Evolutionary conservation across 1,284 basidiomycete genomes (phyloP).

Genomic region (Marasmius fiardii): DNA sequence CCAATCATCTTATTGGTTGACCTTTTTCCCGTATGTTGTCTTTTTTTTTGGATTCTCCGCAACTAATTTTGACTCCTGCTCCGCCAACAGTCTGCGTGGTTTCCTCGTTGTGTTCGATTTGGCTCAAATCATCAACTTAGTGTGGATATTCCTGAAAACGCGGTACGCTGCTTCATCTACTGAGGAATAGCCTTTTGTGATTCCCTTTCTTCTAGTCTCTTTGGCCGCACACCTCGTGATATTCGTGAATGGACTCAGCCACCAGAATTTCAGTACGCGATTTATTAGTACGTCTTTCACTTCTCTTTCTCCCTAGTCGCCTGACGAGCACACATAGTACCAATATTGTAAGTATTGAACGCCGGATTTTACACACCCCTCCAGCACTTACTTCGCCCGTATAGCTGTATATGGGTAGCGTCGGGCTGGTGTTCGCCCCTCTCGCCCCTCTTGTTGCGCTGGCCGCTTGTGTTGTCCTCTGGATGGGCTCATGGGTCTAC

Average conservation of each 20-base stretch:
- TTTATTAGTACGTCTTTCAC: slow-evolving; percentile 70
- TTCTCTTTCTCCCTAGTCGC: background rate
- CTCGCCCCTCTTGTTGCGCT: slow-evolving; percentile 86
- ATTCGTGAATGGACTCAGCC: slow-evolving; percentile 97
- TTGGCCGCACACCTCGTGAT: slow-evolving; percentile 95
- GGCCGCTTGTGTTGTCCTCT: slow-evolving; percentile 78
- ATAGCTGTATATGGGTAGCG: slow-evolving; percentile 84
- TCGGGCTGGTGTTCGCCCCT: slow-evolving; percentile 89
- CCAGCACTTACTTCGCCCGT: slow-evolving; percentile 3
- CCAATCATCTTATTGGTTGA: slow-evolving; percentile 89
- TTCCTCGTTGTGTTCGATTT: slow-evolving; percentile 94
- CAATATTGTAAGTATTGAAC: slow-evolving; percentile 47
- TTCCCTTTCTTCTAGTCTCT: slow-evolving; percentile 46
- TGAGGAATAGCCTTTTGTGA: background rate
- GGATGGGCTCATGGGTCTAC: slow-evolving; percentile 79
- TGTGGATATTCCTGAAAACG: slow-evolving; percentile 85
- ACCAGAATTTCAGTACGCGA: slow-evolving; percentile 86
- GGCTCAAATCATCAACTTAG: slow-evolving; percentile 90
- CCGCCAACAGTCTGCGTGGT: slow-evolving; percentile 68
- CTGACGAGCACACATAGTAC: slow-evolving; percentile 40
- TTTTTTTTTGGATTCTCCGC: background rate
- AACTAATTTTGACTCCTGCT: background rate
- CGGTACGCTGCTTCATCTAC: slow-evolving; percentile 6
- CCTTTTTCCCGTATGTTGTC: slow-evolving; percentile 81
- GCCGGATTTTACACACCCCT: slow-evolving; percentile 14